Base-by-base conservation (phyloP, 306 rosid species). In the Gastrolobium bilobum region DNA sequence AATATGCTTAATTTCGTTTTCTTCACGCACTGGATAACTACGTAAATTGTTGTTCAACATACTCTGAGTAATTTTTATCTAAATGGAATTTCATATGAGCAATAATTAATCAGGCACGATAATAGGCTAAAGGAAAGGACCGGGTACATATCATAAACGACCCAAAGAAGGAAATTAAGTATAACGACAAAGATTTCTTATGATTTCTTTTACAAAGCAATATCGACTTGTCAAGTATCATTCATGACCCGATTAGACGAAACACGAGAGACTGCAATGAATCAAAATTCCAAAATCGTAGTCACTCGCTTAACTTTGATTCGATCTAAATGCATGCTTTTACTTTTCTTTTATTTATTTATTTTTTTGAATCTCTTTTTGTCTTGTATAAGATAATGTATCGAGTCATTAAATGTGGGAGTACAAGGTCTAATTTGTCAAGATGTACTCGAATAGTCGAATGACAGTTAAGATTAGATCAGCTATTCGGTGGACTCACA, bases 81-180 rank as follows among this genome's bases (percentile, higher is more conserved):
- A 59, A 44, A 31, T 20, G 56, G 2, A 11, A 31, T 6, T 40
- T 29, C 9, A 9, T 33, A 14, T 10, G 35, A 31, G 60, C 43
- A 46, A 47, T 61, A 34, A 61, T 42, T 33, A 53, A 60, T 50
- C 13, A 75, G 34, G 48, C 70, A 46, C 5, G 5, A 9, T 60
- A 46, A 14, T 6, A 34, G 2, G 15, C 9, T 46, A 60, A 74
- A 5, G 58, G 3, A n/a, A 31, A 44, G 33, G 44, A 56, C 13
- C 8, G 44, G 59, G 33, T 14, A 13, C 42, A 63, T 38, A 40
- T 63, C 13, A 42, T 64, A 3, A 20, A 46, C n/a, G 42, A 57
- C 57, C 30, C 47, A 42, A 46, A 46, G 30, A 15, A 20, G 43
- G 9, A 20, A 29, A 76, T 46, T 0, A 40, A 14, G 50, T 35